phyloP scores from a whole-genome alignment of 208 protist species.

The Trypanosomatidae sp. region DNA sequence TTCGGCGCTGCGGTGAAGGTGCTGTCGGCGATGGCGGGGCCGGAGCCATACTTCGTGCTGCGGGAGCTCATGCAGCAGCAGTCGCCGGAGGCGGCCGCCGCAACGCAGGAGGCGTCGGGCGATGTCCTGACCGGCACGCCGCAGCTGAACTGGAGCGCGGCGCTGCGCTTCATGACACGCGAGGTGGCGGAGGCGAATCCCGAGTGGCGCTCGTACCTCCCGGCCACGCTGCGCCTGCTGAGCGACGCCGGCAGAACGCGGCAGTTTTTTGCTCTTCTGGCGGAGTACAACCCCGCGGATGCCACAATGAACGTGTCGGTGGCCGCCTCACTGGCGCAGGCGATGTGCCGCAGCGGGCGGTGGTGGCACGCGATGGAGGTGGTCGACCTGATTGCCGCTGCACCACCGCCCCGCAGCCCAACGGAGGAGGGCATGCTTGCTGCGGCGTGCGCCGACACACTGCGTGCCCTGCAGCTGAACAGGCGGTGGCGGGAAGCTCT shows the following conservation, averaged over 20 bases:
- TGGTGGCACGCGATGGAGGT: slow-evolving; percentile 77
- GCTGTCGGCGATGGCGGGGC: slow-evolving; percentile 49
- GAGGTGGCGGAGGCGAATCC: slow-evolving; percentile 17
- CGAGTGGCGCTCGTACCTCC: slow-evolving; percentile 48
- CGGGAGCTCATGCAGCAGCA: slow-evolving; percentile 46
- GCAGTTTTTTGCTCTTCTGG: slow-evolving; percentile 47
- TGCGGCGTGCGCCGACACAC: slow-evolving; percentile 54
- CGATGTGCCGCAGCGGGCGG: slow-evolving; percentile 36
- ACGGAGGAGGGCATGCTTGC: slow-evolving; percentile 49
- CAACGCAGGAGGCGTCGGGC: slow-evolving; percentile 49
- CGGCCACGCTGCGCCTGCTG: slow-evolving; percentile 66
- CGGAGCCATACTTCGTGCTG: slow-evolving; percentile 51
- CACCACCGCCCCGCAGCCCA: slow-evolving; percentile 26
- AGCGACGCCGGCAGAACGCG: slow-evolving; percentile 66
- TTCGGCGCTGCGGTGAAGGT: slow-evolving; percentile 25
- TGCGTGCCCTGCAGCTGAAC: slow-evolving; percentile 46
- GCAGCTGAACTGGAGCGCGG: slow-evolving; percentile 42
- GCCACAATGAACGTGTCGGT: slow-evolving; percentile 35
- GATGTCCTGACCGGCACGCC: slow-evolving; percentile 57
- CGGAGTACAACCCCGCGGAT: slow-evolving; percentile 38
- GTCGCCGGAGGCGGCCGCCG: slow-evolving; percentile 10
- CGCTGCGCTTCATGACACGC: slow-evolving; percentile 40
- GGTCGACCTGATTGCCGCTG: slow-evolving; percentile 55
- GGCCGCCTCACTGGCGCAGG: slow-evolving; percentile 58
- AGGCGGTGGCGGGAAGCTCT: slow-evolving; percentile 67